These are phyloP conservation scores for Dorcoceras hygrometricum DNA, from an alignment of 257 asterid genomes.

Conservation along the genomic window DNA sequence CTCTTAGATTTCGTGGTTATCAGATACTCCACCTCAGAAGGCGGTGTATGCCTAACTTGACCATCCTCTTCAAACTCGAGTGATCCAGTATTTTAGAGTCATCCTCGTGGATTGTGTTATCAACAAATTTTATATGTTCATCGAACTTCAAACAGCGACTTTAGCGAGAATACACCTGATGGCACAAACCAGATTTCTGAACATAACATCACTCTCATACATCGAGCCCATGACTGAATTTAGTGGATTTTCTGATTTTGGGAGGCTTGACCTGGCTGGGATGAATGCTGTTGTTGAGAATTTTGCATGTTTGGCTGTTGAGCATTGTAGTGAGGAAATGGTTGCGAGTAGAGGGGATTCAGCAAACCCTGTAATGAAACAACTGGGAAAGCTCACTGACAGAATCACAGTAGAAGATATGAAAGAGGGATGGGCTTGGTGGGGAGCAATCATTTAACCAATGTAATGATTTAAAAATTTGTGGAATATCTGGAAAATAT, in stretches of 20 bases:
- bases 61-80: slow-evolving; percentile 25
- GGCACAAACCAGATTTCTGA: slow-evolving; percentile 59
- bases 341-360: slow-evolving; percentile 85
- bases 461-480: no score
- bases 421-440: not conserved
- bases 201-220: slow-evolving; percentile 28
- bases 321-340: slow-evolving; percentile 68
- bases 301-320: slow-evolving; percentile 63
- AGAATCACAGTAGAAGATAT: slow-evolving; percentile 7
- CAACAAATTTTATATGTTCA: slow-evolving; percentile 28
- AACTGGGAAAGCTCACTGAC: slow-evolving; percentile 6
- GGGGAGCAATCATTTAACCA: no score
- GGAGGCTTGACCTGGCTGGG: slow-evolving; percentile 68
- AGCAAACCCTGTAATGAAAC: slow-evolving; percentile 50
- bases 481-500: not conserved
- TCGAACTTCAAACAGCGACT: slow-evolving; percentile 40
- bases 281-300: slow-evolving; percentile 62
- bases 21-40: slow-evolving; percentile 40
- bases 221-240: slow-evolving; percentile 47
- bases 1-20: slow-evolving; percentile 31
- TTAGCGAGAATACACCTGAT: slow-evolving; percentile 40
- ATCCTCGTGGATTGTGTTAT: slow-evolving; percentile 25
- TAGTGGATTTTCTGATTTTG: slow-evolving; percentile 79
- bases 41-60: slow-evolving; percentile 36
- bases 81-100: slow-evolving; percentile 32